These are phyloP conservation scores for Liquidambar formosana DNA, from an alignment of 164 flowering plant species.

Conservation along the genomic window DNA sequence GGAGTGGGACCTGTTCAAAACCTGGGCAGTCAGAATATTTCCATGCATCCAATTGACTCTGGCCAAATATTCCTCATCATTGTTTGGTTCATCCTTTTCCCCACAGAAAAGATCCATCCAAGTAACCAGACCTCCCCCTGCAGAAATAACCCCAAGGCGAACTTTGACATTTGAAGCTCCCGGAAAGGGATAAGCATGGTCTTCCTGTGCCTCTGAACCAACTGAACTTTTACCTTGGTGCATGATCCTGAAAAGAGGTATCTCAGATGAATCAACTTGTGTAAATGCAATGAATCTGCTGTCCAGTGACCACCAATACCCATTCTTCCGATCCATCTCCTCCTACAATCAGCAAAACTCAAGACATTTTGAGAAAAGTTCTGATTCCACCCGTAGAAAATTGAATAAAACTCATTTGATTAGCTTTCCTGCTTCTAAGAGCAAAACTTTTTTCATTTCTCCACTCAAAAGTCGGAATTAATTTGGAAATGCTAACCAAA, in stretches of 20 bases:
- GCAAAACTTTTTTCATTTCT: background rate
- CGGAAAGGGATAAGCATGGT: slow-evolving; percentile 93
- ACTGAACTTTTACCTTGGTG: slow-evolving; percentile 90
- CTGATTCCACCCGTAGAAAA: background rate
- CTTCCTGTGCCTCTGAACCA: slow-evolving; percentile 90
- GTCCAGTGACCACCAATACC: slow-evolving; percentile 99
- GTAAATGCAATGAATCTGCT: slow-evolving; percentile 85
- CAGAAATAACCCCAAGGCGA: slow-evolving; percentile 76
- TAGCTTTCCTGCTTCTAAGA: background rate
- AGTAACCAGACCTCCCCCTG: slow-evolving; percentile 57
- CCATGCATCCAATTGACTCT: slow-evolving; percentile 91
- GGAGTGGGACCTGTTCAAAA: slow-evolving; percentile 67
- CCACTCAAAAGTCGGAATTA: background rate
- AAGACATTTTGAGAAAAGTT: background rate
- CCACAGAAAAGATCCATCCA: slow-evolving; percentile 97
- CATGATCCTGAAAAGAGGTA: slow-evolving; percentile 85
- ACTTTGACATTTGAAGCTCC: slow-evolving; percentile 85
- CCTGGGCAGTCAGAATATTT: slow-evolving; percentile 73
- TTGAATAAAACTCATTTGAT: background rate
- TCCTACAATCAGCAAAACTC: slow-evolving; percentile 50
- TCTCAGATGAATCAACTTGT: slow-evolving; percentile 77
- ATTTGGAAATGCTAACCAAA: background rate
- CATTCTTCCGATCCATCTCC: slow-evolving; percentile 93
- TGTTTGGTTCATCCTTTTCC: slow-evolving; percentile 25
- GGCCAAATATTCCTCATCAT: slow-evolving; percentile 81